Conservation (phyloP, 2,329 filamentous ascomycete genomes). For the Verticillium albo-atrum region DNA sequence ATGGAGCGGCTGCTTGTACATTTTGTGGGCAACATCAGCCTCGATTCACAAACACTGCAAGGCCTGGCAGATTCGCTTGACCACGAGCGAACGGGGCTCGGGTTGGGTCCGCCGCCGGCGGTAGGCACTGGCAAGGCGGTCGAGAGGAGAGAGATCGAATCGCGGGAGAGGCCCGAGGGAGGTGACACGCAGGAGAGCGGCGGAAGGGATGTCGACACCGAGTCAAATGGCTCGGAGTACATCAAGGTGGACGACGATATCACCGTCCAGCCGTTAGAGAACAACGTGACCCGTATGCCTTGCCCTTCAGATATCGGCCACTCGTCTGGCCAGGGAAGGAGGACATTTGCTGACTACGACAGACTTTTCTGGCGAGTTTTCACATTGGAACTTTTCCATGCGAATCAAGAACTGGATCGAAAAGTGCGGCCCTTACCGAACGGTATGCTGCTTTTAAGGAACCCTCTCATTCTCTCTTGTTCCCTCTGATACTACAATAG, state of each 20-base stretch:
- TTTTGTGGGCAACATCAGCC: slow-evolving; percentile 37
- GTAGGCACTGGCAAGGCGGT: background rate
- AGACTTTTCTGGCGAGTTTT: slow-evolving; percentile 50
- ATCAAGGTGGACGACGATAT: slow-evolving; percentile 21
- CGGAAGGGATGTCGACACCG: background rate
- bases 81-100: slow-evolving; percentile 15
- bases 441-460: slow-evolving; percentile 10
- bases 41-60: slow-evolving; percentile 35
- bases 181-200: background rate
- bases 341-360: background rate
- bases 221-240: slow-evolving; percentile 4
- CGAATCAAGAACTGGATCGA: slow-evolving; percentile 45
- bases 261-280: slow-evolving; percentile 34
- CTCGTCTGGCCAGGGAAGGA: no score
- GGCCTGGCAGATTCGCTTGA: slow-evolving; percentile 37
- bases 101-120: background rate
- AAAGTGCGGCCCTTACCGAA: slow-evolving; percentile 18
- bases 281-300: slow-evolving; percentile 34
- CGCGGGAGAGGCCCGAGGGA: background rate
- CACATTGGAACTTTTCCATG: slow-evolving; percentile 50
- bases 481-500: background rate
- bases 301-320: background rate
- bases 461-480: no score
- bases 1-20: slow-evolving; percentile 45
- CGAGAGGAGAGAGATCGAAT: background rate